Conservation (phyloP, 139 green algal genomes). For the Volvox reticuliferus region DNA sequence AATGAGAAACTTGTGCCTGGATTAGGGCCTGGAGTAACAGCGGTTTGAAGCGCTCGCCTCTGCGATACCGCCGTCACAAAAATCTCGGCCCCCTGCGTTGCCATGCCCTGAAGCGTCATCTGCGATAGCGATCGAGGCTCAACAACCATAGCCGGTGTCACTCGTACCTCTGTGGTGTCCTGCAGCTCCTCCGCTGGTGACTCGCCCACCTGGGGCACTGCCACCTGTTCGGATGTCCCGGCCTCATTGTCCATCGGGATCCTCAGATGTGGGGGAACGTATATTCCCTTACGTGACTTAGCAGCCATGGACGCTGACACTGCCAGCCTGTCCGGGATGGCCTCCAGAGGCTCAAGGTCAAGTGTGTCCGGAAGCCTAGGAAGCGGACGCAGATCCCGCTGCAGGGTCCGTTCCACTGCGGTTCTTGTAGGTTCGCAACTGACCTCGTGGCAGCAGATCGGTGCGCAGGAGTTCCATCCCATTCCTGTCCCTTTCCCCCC, state of each 20-base stretch:
- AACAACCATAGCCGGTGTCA: background rate
- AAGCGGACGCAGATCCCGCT: background rate
- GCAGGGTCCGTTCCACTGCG: background rate
- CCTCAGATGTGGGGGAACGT: slow-evolving; percentile 25
- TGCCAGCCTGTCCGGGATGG: background rate
- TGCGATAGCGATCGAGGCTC: background rate
- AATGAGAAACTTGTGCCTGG: too few relatives aligned
- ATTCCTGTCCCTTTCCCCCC: background rate
- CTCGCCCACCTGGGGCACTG: background rate
- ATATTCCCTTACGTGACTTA: slow-evolving; percentile 15
- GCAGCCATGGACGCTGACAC: slow-evolving; percentile 1
- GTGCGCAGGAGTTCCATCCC: background rate
- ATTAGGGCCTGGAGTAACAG: too few relatives aligned
- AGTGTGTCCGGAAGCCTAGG: background rate
- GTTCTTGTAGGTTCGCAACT: background rate
- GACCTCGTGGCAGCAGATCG: background rate
- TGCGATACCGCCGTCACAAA: background rate
- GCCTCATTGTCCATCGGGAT: background rate
- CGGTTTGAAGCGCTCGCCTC: too few relatives aligned
- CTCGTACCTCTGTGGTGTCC: background rate
- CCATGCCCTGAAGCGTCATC: background rate
- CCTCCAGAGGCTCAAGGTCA: background rate
- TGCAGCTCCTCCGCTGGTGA: background rate
- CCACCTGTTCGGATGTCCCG: background rate
- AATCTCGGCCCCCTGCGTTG: background rate